Evolutionary conservation across 176 grass and related monocot genomes (phyloP), one percentile per base, ranked within the genome.

Genomic region (Alloteropsis semialata): DNA sequence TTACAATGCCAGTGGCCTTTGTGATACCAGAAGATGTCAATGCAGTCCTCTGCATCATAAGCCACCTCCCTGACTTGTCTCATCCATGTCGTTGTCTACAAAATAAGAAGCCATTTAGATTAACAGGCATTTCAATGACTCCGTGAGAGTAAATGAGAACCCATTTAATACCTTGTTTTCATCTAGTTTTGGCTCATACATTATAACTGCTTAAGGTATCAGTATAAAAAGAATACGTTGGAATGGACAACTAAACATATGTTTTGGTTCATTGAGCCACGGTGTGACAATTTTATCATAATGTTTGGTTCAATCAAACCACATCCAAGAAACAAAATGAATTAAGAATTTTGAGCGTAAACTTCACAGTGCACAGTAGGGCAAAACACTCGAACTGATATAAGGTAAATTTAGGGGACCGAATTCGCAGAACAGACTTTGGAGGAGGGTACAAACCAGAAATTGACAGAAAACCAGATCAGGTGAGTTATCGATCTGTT

Each of bases 21-120:
- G 65, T 81, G 64, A 14, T 56, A 27, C 34, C 64, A 29, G 64
- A 81, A 81, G 6, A 3, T 56, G 49, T 81, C 78, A 28, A 81
- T 69, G 1, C 48, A 81, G 10, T 81, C 79, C 65, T 81, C 79
- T 5, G 37, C 79, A 44, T 81, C 50, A 22, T 43, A 81, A 27
- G 79, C 79, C 10, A 81, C 65, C 37, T 81, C 79, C 50, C 79
- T 81, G 34, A 81, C 65, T 81, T 70, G 79, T 70, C 70, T 81
- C 79, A 81, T 81, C 65, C 78, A 81, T 28, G 65, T 81, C 24
- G 0, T 81, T 5, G 48, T 69, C 78, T 81, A 21, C 49, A 51
- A 33, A 73, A 33, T 10, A 21, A 73, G 33, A 21, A 5, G 28
- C 7, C 14, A 30, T 44, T 38, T 28, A 4, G 7, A 14, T 42